phyloP scores from a whole-genome alignment of 2,329 filamentous ascomycete species.

The Aspergillus sp. region DNA sequence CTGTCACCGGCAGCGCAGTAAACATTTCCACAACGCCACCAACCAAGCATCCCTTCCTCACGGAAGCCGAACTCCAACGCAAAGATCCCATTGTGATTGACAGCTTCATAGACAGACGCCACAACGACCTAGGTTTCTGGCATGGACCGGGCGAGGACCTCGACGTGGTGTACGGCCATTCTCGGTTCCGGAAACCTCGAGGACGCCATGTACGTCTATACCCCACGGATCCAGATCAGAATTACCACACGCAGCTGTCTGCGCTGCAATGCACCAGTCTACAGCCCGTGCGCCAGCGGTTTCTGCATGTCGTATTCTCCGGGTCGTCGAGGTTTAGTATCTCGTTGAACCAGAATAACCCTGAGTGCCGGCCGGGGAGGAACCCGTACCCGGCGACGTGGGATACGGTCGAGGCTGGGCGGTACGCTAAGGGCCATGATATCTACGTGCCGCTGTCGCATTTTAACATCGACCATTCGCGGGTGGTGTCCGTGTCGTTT shows the following conservation, averaged over 20 bases:
- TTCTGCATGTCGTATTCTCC: slow-evolving; percentile 57
- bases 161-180: slow-evolving; percentile 40
- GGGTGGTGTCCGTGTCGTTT: slow-evolving; percentile 52
- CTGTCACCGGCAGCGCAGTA: background rate
- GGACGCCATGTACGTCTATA: slow-evolving; percentile 44
- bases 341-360: slow-evolving; percentile 59
- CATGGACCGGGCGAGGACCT: slow-evolving; percentile 58
- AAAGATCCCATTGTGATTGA: slow-evolving; percentile 46
- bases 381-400: slow-evolving; percentile 59
- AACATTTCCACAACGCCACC: background rate
- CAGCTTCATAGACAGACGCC: slow-evolving; percentile 45
- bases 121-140: slow-evolving; percentile 56
- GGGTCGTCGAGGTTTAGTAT: slow-evolving; percentile 57
- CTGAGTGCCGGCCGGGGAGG: slow-evolving; percentile 46
- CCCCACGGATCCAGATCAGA: slow-evolving; percentile 53
- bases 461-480: slow-evolving; percentile 53
- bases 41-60: background rate
- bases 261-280: slow-evolving; percentile 49
- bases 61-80: background rate
- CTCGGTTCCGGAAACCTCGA: slow-evolving; percentile 23
- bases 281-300: slow-evolving; percentile 46
- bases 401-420: slow-evolving; percentile 57
- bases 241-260: slow-evolving; percentile 53
- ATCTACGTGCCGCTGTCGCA: slow-evolving; percentile 61
- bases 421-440: slow-evolving; percentile 48